Conservation (phyloP, 768 basidiomycete species). For the Tubosaeta sp. region DNA sequence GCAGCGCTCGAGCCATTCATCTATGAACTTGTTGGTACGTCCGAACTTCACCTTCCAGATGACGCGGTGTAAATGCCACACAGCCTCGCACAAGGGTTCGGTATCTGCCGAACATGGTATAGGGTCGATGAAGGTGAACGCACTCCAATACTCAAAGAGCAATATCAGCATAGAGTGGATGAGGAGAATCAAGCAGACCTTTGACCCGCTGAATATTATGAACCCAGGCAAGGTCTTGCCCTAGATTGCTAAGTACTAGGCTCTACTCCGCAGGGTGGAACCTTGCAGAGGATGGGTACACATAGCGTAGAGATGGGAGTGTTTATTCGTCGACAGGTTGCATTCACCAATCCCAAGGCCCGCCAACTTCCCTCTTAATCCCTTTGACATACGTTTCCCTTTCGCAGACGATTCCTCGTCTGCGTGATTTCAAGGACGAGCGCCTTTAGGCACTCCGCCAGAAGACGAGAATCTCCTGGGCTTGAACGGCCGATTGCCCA, state of each 20-base stretch:
- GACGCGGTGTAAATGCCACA: not conserved
- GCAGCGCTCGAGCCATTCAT: slow-evolving; percentile 90
- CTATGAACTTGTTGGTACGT: slow-evolving; percentile 82
- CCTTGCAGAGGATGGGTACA: too few relatives aligned
- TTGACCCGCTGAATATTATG: slow-evolving; percentile 91
- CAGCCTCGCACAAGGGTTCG: slow-evolving; percentile 79
- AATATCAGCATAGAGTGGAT: slow-evolving; percentile 79
- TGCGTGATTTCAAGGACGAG: too few relatives aligned
- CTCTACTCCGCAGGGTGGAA: too few relatives aligned
- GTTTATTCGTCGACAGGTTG: too few relatives aligned
- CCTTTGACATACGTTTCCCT: too few relatives aligned
- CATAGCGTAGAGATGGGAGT: too few relatives aligned
- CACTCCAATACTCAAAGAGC: slow-evolving; percentile 83
- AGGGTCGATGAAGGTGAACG: slow-evolving; percentile 91
- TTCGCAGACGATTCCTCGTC: too few relatives aligned
- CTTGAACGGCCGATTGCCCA: too few relatives aligned
- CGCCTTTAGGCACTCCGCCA: too few relatives aligned
- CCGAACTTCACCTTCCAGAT: not conserved
- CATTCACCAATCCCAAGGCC: too few relatives aligned
- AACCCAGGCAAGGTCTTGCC: slow-evolving; percentile 82
- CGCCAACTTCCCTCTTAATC: too few relatives aligned
- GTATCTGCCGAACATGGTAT: slow-evolving; percentile 97
- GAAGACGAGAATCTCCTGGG: too few relatives aligned
- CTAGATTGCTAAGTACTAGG: not conserved
- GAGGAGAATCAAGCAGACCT: slow-evolving; percentile 82